Evolutionary conservation across 768 basidiomycete species (phyloP).

Genomic region (Cystobasidium onofrii): DNA sequence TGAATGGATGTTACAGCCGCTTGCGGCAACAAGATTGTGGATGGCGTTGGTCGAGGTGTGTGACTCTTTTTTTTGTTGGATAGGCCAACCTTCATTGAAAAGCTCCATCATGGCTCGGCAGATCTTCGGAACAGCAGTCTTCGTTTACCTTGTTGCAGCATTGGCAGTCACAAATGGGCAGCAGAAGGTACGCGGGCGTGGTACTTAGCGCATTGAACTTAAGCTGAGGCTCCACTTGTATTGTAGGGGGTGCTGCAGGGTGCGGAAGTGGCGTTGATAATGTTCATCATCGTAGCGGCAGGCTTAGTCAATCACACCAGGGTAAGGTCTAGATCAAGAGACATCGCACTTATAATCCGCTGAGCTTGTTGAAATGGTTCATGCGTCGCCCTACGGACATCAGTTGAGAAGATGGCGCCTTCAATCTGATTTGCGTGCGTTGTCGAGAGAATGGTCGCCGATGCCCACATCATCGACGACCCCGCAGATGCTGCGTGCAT

Average conservation of each 20-base stretch:
- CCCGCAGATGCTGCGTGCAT: neutral
- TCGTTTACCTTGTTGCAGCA: neutral
- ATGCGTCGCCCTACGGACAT: too few relatives aligned
- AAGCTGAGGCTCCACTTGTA: too few relatives aligned
- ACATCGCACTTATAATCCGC: too few relatives aligned
- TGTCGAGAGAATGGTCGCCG: constrained; percentile 25
- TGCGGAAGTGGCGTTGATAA: constrained; percentile 21
- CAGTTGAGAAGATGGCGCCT: constrained; percentile 13
- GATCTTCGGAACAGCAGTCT: neutral
- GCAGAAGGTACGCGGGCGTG: too few relatives aligned
- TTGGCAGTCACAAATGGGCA: neutral
- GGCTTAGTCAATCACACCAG: constrained; percentile 6
- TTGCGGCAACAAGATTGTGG: neutral
- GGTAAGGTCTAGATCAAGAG: too few relatives aligned
- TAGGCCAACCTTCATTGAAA: too few relatives aligned
- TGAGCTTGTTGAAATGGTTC: too few relatives aligned
- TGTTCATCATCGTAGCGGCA: constrained; percentile 8
- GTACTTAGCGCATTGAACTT: too few relatives aligned
- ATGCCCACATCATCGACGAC: neutral
- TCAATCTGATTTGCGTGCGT: neutral
- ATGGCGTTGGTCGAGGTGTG: constrained; percentile 1
- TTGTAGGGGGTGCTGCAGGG: constrained; percentile 17
- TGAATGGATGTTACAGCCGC: constrained; percentile 12
- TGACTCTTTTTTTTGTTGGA: too few relatives aligned
- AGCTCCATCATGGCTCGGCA: neutral